Percentiles rank a stretch among this genome's conserved stretches.
Conservation (phyloP, 2,329 filamentous ascomycete genomes). For the Leptoxyphium fumago region DNA sequence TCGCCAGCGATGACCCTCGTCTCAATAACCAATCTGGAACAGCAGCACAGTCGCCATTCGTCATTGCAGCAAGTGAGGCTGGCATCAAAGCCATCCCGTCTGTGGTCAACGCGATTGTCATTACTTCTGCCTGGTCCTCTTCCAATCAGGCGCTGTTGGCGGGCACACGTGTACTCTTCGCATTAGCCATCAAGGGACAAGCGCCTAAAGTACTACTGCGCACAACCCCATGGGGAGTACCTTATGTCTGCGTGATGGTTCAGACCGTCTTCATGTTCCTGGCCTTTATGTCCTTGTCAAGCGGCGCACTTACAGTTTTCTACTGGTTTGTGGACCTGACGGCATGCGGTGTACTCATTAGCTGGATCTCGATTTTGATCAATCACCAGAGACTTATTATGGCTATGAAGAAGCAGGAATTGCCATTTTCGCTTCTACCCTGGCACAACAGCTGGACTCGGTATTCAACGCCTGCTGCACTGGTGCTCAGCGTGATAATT, state of each 20-base stretch:
- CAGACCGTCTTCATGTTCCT: not conserved
- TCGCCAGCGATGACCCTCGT: conserved; percentile 24
- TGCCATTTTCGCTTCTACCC: conserved; percentile 21
- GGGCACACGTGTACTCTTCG: conserved; percentile 37
- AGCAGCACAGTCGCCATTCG: conserved; percentile 35
- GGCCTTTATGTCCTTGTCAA: not conserved
- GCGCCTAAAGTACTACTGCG: conserved; percentile 40
- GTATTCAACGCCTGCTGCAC: conserved; percentile 43
- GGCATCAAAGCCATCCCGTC: conserved; percentile 45
- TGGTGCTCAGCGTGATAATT: conserved; percentile 39
- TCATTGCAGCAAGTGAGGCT: conserved; percentile 46
- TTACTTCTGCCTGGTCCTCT: conserved; percentile 48
- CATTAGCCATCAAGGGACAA: conserved; percentile 46
- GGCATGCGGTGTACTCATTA: conserved; percentile 20
- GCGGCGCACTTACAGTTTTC: conserved; percentile 12
- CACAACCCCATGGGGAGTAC: conserved; percentile 34
- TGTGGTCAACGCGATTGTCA: conserved; percentile 53
- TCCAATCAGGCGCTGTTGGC: conserved; percentile 42
- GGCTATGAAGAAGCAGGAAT: conserved; percentile 14
- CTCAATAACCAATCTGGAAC: conserved; percentile 17
- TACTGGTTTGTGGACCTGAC: conserved; percentile 22
- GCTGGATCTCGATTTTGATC: conserved; percentile 16
- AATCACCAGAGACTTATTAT: conserved; percentile 7
- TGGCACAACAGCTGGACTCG: conserved; percentile 34
- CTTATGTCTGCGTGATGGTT: conserved; percentile 31